Evolutionary conservation across 176 grass and related monocot genomes (phyloP).

Genomic region (Saccharum spontaneum): DNA sequence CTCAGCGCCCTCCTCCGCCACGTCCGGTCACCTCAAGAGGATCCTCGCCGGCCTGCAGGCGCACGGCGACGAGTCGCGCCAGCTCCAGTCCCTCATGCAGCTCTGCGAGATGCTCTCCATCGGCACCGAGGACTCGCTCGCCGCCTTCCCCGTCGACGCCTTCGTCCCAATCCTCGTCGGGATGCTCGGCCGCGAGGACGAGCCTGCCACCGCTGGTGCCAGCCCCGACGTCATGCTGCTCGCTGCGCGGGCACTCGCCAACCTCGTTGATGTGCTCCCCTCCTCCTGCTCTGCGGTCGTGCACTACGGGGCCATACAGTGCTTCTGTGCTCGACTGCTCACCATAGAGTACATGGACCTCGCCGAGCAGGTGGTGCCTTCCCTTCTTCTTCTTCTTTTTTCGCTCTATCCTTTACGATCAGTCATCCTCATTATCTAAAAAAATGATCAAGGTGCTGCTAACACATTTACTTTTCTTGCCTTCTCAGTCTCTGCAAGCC

Average conservation of each 20-base stretch:
- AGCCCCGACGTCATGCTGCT: slow-evolving; percentile 92
- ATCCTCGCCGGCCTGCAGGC: slow-evolving; percentile 72
- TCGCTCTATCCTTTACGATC: neutral
- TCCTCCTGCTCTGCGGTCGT: slow-evolving; percentile 82
- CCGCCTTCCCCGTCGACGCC: slow-evolving; percentile 76
- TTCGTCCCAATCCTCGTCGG: slow-evolving; percentile 82
- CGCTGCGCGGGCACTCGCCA: slow-evolving; percentile 72
- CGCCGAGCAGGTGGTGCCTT: slow-evolving; percentile 69
- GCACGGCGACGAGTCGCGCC: slow-evolving; percentile 59
- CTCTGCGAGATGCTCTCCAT: slow-evolving; percentile 97
- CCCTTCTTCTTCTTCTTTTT: neutral
- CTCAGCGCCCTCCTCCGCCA: slow-evolving; percentile 39
- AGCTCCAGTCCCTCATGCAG: slow-evolving; percentile 73
- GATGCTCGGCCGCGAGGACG: slow-evolving; percentile 54
- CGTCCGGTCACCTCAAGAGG: slow-evolving; percentile 68
- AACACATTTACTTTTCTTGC: neutral
- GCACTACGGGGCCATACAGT: slow-evolving; percentile 81
- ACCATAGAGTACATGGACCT: slow-evolving; percentile 99
- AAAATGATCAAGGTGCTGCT: neutral
- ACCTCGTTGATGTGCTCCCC: slow-evolving; percentile 82
- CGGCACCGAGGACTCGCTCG: slow-evolving; percentile 78
- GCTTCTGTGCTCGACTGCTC: slow-evolving; percentile 81
- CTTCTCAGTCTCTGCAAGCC: slow-evolving; percentile 77
- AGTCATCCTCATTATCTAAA: neutral
- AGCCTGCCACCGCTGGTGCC: slow-evolving; percentile 24